Evolutionary conservation across 1,139 yeast genomes (phyloP).

Genomic region (Yamadazyma songkhlaensis): DNA sequence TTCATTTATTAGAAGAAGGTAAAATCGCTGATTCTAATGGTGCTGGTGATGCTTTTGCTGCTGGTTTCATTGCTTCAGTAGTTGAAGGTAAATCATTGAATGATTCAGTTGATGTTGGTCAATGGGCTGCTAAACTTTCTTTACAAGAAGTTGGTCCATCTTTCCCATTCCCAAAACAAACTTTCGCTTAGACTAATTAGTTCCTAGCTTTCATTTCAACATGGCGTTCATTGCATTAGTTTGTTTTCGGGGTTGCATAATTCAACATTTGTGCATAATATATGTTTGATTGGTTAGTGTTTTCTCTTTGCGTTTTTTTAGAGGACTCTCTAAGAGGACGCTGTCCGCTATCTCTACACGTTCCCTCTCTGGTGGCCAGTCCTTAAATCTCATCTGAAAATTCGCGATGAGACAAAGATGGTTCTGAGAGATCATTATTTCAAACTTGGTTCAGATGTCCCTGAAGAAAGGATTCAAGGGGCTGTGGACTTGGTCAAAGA

Average conservation of each 20-base stretch:
- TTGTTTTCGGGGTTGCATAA: conserved; percentile 3
- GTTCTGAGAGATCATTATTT: conserved; percentile 78
- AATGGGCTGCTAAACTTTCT: conserved; percentile 93
- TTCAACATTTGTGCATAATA: conserved; percentile 4
- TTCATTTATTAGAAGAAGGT: conserved; percentile 62
- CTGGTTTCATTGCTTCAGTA: conserved; percentile 91
- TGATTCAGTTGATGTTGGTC: conserved; percentile 78
- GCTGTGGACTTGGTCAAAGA: conserved; percentile 68
- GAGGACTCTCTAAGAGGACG: background rate
- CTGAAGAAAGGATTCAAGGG: conserved; percentile 68
- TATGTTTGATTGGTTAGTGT: background rate
- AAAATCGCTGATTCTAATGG: conserved; percentile 92
- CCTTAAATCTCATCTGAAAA: background rate
- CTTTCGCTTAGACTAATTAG: conserved; percentile 27
- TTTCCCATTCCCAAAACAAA: conserved; percentile 79
- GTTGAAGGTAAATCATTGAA: conserved; percentile 71
- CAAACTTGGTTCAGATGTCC: conserved; percentile 72
- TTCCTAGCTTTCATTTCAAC: conserved; percentile 13
- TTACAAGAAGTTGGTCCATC: conserved; percentile 94
- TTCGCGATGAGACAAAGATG: conserved; percentile 18
- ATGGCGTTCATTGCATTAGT: conserved; percentile 9
- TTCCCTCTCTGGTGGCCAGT: background rate
- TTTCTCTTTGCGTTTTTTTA: background rate
- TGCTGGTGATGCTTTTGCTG: conserved; percentile 99
- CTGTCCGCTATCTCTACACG: too few relatives aligned